These are phyloP conservation scores for Mortierella sp. DNA, from an alignment of 371 early-diverging fungal genomes.

Conservation along the genomic window DNA sequence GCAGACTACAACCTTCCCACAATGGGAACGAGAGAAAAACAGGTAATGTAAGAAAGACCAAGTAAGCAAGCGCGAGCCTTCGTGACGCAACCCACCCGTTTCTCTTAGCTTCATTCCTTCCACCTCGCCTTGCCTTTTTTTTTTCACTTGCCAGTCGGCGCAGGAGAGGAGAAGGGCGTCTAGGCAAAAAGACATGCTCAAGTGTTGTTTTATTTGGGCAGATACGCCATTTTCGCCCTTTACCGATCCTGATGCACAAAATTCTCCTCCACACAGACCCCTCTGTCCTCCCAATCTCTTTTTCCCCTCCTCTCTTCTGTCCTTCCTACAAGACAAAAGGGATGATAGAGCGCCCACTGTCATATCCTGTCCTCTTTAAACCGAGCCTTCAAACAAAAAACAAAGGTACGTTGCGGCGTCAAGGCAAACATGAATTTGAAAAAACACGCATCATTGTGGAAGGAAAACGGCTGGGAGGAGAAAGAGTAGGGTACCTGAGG, in stretches of 20 bases:
- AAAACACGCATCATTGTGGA: background rate
- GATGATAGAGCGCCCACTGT: background rate
- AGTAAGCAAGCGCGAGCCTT: too few species aligned
- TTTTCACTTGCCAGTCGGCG: background rate
- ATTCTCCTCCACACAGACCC: constrained; percentile 4
- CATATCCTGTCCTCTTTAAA: background rate
- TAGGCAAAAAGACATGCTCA: background rate
- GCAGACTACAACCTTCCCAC: too few species aligned
- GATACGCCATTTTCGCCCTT: background rate
- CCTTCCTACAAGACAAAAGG: too few species aligned
- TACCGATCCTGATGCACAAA: background rate
- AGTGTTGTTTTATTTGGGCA: background rate
- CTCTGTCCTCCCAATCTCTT: background rate
- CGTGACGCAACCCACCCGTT: background rate
- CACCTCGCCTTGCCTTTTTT: background rate
- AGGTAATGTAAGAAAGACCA: too few species aligned
- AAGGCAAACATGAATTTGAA: background rate
- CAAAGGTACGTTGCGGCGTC: background rate
- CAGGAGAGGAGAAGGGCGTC: background rate
- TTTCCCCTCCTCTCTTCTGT: too few species aligned
- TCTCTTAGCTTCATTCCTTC: background rate
- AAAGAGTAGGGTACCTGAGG: too few species aligned
- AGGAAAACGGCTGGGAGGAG: background rate
- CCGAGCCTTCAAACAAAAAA: background rate
- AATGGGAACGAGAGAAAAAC: too few species aligned